Evolutionary conservation across 306 rosid species (phyloP), one percentile per base, ranked within the genome.

Genomic region (Prunus armeniaca): DNA sequence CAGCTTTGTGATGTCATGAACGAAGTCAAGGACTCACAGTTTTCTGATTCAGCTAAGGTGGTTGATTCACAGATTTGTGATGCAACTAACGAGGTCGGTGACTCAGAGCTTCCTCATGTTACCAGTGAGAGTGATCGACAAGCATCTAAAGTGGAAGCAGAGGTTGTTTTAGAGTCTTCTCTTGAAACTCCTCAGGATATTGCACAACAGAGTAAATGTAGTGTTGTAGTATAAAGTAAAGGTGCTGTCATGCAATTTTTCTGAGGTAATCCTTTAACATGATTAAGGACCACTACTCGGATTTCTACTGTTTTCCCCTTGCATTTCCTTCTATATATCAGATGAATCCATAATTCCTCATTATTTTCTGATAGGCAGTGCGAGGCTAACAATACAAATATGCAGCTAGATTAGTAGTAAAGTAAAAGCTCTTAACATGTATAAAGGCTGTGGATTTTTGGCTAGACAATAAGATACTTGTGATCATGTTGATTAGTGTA

Each of bases 201-300:
- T 69, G 81, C 88, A 41, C 89, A 86, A 75, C 87, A 86, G 73
- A 91, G 90, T 77, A 89, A 86, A 79, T 84, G 89, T 88, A 77
- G 88, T 85, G 84, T 92, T 78, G 85, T 87, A 86, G 89, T 83
- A 81, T 88, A 82, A 88, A 56, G 60, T 80, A 61, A 73, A 78
- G 83, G 78, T 73, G 54, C 64, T 64, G 79, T 83, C 78, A 41
- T 75, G 79, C 82, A 64, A 41, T 27, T 80, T 87, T 86, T 84
- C 73, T 82, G 81, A 79, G 91, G 81, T 83, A 57, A 70, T 75
- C 60, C 45, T 64, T 52, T 50, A 52, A 27, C 62, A 25, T 43
- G 38, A 72, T 57, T 41, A 19, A 74, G 55, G 74, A 62, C 69
- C 27, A 46, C 11, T 12, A 18, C 18, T 54, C 47, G 9, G 30